Base-by-base conservation (phyloP, 306 rosid genomes). In the Dryas octopetala region DNA sequence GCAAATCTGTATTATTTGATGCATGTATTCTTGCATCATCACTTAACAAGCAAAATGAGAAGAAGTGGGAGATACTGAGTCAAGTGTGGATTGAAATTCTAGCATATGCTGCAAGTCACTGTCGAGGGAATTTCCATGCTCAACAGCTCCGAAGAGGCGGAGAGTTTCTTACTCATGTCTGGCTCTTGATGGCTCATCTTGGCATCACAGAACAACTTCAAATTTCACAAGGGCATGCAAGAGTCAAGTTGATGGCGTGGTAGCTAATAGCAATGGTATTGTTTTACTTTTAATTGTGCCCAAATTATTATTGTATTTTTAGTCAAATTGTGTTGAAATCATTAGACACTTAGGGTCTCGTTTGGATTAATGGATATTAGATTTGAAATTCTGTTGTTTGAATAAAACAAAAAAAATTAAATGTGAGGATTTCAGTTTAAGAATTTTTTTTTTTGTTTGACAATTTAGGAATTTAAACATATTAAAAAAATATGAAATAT, bases 151-250 rank as follows among this genome's bases (percentile, higher is more conserved):
- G 74, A 46, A 70, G 60, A 7, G 83, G 83, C 11, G 83, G 83
- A 2, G 73, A 49, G 61, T 32, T 73, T 10, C 64, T 73, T 40
- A 66, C 83, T 49, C 83, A 74, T 43, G 78, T 79, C 16, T 79
- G 83, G 83, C 74, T 79, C 68, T 76, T 79, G 6, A 76, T 76
- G 80, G 80, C 80, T 10, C 80, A 76, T 51, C 60, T 76, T 38
- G 80, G 80, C 50, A 32, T 76, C 10, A 76, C 80, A 6, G 80
- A 68, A 4, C 80, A 76, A 61, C 62, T 76, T 28, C 80, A 76
- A 51, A 59, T 76, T 19, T 76, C 80, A 16, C 10, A 57, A 6
- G 80, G 80, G 4, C 80, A 76, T n/a, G 67, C 80, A 46, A 68
- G 80, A n/a, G 61, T 47, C 4, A 68, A 49, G 75, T 62, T 68